Evolutionary conservation across 768 basidiomycete species (phyloP).

Genomic region (Xerocomellus intermedius): DNA sequence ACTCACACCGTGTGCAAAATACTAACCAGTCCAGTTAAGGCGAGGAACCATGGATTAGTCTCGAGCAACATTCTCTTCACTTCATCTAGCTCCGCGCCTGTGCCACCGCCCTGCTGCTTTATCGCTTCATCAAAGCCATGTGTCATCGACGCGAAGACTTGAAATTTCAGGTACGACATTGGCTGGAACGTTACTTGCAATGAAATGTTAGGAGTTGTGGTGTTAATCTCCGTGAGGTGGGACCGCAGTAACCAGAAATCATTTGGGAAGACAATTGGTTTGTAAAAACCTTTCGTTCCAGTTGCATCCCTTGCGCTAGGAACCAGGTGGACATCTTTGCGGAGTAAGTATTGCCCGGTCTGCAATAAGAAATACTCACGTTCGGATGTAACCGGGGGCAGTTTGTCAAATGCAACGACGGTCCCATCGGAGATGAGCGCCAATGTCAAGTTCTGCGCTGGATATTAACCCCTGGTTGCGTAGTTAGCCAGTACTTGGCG

Average conservation of each 20-base stretch:
- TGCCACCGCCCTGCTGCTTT: slow-evolving; percentile 64
- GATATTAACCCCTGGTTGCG: slow-evolving; percentile 3
- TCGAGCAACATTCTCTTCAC: slow-evolving; percentile 91
- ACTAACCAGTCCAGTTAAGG: slow-evolving; percentile 79
- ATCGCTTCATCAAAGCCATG: slow-evolving; percentile 84
- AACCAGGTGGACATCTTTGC: slow-evolving; percentile 61
- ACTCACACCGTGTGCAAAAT: slow-evolving; percentile 84
- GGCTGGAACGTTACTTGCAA: slow-evolving; percentile 83
- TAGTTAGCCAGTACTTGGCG: neutral
- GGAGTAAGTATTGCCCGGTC: slow-evolving; percentile 11
- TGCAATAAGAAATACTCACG: slow-evolving; percentile 44
- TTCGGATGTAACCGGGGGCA: slow-evolving; percentile 60
- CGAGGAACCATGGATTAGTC: slow-evolving; percentile 87
- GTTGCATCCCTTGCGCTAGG: slow-evolving; percentile 59
- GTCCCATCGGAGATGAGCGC: slow-evolving; percentile 76
- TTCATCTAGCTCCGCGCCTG: slow-evolving; percentile 83
- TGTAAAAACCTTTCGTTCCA: slow-evolving; percentile 70
- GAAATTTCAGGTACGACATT: slow-evolving; percentile 85
- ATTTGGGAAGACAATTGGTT: slow-evolving; percentile 88
- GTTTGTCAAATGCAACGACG: slow-evolving; percentile 47
- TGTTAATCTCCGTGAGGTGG: slow-evolving; percentile 81
- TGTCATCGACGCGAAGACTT: slow-evolving; percentile 80
- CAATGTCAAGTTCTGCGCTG: slow-evolving; percentile 76
- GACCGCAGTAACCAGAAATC: slow-evolving; percentile 92
- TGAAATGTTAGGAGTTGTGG: slow-evolving; percentile 75